Percentiles rank a stretch among this genome's conserved stretches.
These are phyloP conservation scores for Monascus ruber DNA, from an alignment of 2,329 filamentous ascomycete species.

Conservation along the genomic window DNA sequence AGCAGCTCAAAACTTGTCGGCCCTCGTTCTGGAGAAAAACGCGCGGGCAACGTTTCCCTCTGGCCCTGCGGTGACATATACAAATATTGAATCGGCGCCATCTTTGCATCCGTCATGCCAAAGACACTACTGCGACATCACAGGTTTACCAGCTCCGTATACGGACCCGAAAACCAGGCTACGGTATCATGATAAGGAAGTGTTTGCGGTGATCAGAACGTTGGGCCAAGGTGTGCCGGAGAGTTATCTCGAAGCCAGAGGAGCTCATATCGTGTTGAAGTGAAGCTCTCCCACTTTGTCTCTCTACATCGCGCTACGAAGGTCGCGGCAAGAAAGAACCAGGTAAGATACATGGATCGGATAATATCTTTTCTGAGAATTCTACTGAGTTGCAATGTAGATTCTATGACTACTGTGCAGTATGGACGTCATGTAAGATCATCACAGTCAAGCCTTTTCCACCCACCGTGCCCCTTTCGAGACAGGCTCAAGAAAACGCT, in stretches of 20 bases:
- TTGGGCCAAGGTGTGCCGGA: constrained; percentile 76
- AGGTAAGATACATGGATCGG: no score
- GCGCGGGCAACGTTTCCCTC: constrained; percentile 33
- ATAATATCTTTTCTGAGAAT: no score
- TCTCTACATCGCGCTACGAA: no score
- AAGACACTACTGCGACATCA: constrained; percentile 91
- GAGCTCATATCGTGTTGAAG: constrained; percentile 87
- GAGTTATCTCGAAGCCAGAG: constrained; percentile 77
- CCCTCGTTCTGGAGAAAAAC: constrained; percentile 79
- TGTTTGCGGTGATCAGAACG: constrained; percentile 71
- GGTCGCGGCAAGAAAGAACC: no score
- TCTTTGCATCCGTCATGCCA: constrained; percentile 66
- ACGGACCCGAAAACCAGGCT: constrained; percentile 89
- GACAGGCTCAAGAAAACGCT: constrained; percentile 77
- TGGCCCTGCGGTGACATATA: constrained; percentile 74
- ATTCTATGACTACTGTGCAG: neutral
- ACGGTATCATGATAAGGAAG: constrained; percentile 84
- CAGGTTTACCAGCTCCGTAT: constrained; percentile 82
- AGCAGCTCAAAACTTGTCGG: constrained; percentile 74
- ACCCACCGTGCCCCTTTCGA: constrained; percentile 73
- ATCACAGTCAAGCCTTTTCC: constrained; percentile 94
- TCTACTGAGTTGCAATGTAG: neutral
- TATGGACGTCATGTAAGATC: constrained; percentile 54
- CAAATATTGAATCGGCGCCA: constrained; percentile 90
- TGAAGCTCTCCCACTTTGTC: constrained; percentile 27